These are phyloP conservation scores for Prunus fruticosa DNA, from an alignment of 306 rosid species.

Conservation along the genomic window DNA sequence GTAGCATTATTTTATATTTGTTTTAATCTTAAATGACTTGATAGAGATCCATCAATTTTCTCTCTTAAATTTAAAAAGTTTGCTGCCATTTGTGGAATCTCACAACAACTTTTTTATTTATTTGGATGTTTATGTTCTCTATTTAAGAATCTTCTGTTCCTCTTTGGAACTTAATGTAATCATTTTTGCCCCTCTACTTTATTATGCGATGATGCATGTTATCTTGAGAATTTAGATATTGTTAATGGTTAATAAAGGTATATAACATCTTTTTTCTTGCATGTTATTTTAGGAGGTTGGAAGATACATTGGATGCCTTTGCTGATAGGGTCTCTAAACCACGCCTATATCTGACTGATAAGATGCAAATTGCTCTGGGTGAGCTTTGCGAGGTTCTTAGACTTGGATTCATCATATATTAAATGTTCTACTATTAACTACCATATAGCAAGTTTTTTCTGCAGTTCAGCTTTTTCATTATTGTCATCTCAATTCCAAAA, in stretches of 20 bases:
- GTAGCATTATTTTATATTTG: not conserved
- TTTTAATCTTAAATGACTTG: not conserved
- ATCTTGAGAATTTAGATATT: not conserved
- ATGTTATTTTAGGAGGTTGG: constrained; percentile 64
- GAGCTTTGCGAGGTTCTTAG: constrained; percentile 30
- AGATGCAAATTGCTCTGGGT: constrained; percentile 94
- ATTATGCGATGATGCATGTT: not conserved
- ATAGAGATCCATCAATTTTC: not conserved
- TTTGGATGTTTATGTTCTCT: not conserved
- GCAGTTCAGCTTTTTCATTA: not conserved
- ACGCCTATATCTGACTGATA: constrained; percentile 73
- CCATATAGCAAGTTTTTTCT: not conserved
- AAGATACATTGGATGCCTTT: constrained; percentile 74
- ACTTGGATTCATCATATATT: not conserved
- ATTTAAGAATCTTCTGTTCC: not conserved
- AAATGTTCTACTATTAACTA: not conserved
- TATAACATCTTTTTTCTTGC: constrained; percentile 13
- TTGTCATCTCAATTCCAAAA: not conserved
- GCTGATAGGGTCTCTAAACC: constrained; percentile 94
- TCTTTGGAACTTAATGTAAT: not conserved
- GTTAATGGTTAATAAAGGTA: not conserved
- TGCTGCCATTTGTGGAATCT: not conserved
- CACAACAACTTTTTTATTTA: not conserved
- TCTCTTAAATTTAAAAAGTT: not conserved
- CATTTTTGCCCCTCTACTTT: not conserved